Percentiles rank a stretch among this genome's conserved stretches.
Conservation (phyloP, 1,284 basidiomycete species). For the Moesziomyces sp. region DNA sequence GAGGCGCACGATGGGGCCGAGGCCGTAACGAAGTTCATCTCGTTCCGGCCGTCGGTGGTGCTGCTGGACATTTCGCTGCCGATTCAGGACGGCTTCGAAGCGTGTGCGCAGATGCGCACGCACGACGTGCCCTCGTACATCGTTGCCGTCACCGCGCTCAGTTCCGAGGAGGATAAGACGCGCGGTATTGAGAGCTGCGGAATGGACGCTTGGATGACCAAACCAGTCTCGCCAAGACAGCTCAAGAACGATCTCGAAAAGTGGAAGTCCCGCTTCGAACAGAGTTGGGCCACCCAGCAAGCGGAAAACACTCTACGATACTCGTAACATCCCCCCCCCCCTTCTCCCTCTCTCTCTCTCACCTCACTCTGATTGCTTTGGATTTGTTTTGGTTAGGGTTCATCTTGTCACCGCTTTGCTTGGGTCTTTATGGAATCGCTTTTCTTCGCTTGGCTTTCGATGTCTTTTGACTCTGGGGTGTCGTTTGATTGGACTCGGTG, state of each 20-base stretch:
- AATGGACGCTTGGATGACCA: constrained; percentile 60
- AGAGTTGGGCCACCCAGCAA: neutral
- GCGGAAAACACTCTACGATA: neutral
- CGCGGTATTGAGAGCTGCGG: constrained; percentile 50
- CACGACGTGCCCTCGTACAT: constrained; percentile 40
- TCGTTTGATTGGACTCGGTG: too few relatives aligned
- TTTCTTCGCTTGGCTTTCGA: too few relatives aligned
- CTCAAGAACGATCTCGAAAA: constrained; percentile 27
- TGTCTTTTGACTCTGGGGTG: too few relatives aligned
- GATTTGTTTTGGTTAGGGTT: too few relatives aligned
- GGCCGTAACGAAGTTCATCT: constrained; percentile 50
- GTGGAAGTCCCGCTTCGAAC: constrained; percentile 8
- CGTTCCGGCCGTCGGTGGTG: constrained; percentile 49
- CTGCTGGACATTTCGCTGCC: constrained; percentile 61
- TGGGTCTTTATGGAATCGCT: neutral
- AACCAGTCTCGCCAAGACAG: constrained; percentile 46
- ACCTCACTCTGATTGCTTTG: too few relatives aligned
- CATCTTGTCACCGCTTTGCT: too few relatives aligned
- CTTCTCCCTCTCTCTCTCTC: neutral
- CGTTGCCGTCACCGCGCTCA: constrained; percentile 57
- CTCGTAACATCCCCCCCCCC: neutral
- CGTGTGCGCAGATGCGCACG: constrained; percentile 52
- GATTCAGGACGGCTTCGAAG: constrained; percentile 55
- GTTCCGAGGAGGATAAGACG: constrained; percentile 49
- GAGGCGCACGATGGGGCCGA: constrained; percentile 56